Base-by-base conservation (phyloP, 2,329 filamentous ascomycete genomes). In the Massarina eburnea region DNA sequence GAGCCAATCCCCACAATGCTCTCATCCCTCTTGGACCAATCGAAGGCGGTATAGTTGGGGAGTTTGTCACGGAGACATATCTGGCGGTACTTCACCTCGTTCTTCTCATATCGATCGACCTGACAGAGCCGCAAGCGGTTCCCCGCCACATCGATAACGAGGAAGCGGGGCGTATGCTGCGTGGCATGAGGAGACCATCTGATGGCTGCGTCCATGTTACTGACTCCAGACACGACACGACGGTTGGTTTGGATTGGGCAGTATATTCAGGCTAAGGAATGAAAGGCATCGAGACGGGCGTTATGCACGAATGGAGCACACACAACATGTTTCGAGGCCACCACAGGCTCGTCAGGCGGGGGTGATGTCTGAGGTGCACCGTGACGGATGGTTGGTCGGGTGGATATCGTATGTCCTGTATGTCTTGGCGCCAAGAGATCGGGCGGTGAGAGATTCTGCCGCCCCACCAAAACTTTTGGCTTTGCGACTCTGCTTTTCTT, bases 1-100 rank as follows among this genome's bases (percentile, higher is more conserved):
- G 87, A 88, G 32, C 89, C 89, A 21, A 94, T 80, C 18, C 86
- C 88, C 32, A 94, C 80, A 8, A 91, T 75, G 41, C 84, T 82
- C 46, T 82, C 78, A 54, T 84, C 75, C 27, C 72, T 73, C 43
- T 79, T 78, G 6, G 81, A 84, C 82, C 82, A 85, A 64, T 85
- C 82, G 65, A 85, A 85, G 12, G 83, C 82, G 30, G 80, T 80
- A 59, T 84, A 85, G 21, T 78, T 76, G 21, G 81, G 80, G 1
- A 84, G 74, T 50, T 79, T 78, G 54, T 76, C 76, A 45, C 78
- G 76, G 2, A 76, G 73, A 15, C 77, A 75, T 6, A 83, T 59
- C 17, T 79, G 72, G 42, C 79, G 75, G 69, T 83, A 81, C 17
- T 73, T 68, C 42, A 84, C 57, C 15, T 66, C 68, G 26, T 60